Evolutionary conservation across 768 basidiomycete species (phyloP).

Genomic region (Pulveroboletus sp.): DNA sequence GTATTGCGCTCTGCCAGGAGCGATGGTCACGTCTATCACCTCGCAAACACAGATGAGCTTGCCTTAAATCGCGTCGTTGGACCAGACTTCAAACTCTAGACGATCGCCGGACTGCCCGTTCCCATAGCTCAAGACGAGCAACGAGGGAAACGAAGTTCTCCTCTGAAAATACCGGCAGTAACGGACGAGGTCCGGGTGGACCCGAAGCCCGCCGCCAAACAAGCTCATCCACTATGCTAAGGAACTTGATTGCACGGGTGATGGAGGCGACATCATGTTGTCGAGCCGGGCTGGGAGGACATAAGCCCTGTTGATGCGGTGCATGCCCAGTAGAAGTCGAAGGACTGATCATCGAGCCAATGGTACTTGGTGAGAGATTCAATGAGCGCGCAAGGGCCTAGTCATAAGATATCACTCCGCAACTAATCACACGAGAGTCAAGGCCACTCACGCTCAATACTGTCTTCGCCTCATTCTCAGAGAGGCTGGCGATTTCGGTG

Average conservation of each 20-base stretch:
- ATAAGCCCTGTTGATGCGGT: neutral
- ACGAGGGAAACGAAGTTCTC: slow-evolving; percentile 23
- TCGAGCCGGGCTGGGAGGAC: neutral
- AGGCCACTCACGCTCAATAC: slow-evolving; percentile 17
- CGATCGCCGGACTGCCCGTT: slow-evolving; percentile 21
- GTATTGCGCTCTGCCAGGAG: neutral
- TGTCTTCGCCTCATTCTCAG: slow-evolving; percentile 22
- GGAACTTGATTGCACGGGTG: slow-evolving; percentile 21
- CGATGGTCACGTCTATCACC: neutral
- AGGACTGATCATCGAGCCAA: neutral
- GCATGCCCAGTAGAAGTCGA: neutral
- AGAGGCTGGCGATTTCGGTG: slow-evolving; percentile 15
- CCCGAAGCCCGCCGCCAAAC: slow-evolving; percentile 23
- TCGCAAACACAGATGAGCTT: neutral
- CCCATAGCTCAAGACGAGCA: slow-evolving; percentile 28
- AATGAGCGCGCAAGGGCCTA: slow-evolving; percentile 12
- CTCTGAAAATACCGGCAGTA: slow-evolving; percentile 19
- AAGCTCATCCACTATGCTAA: slow-evolving; percentile 24
- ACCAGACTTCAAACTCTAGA: slow-evolving; percentile 10
- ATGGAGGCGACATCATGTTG: slow-evolving; percentile 21
- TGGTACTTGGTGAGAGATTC: slow-evolving; percentile 7
- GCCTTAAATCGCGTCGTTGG: neutral
- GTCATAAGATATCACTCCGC: neutral
- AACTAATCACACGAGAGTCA: neutral
- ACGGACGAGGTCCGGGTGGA: slow-evolving; percentile 5